phyloP scores from a whole-genome alignment of 2,329 filamentous ascomycete genomes.

The Sarocladium oryzae region DNA sequence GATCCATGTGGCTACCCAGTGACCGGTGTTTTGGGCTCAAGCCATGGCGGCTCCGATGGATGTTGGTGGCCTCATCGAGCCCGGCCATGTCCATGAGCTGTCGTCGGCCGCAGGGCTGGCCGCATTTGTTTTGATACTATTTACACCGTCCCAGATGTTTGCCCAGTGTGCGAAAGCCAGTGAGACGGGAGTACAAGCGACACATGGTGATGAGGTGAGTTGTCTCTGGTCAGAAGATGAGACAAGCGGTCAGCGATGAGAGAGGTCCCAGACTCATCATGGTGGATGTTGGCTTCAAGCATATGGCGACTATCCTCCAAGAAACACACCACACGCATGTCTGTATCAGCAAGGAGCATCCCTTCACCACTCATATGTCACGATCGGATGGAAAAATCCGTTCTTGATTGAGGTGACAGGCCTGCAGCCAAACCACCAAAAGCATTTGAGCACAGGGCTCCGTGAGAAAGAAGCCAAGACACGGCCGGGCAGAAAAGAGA shows the following conservation, averaged over 20 bases:
- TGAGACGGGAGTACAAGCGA: neutral
- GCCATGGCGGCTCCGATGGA: conserved; percentile 1
- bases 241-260: conserved; percentile 1
- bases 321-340: too few relatives aligned
- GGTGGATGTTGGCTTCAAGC: too few relatives aligned
- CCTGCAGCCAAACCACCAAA: conserved; percentile 1
- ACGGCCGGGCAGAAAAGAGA: too few relatives aligned
- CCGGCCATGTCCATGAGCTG: conserved; percentile 4
- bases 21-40: neutral
- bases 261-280: neutral
- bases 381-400: conserved; percentile 4
- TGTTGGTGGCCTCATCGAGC: conserved; percentile 6
- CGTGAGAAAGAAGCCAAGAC: neutral
- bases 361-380: neutral
- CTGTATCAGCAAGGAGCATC: neutral
- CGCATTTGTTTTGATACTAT: neutral
- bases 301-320: too few relatives aligned
- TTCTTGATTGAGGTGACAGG: neutral
- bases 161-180: neutral
- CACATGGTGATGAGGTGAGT: neutral
- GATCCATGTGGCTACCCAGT: too few relatives aligned
- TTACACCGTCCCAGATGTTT: neutral
- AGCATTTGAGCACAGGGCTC: neutral
- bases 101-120: conserved; percentile 5
- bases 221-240: neutral